Evolutionary conservation across 2,329 filamentous ascomycete genomes (phyloP).

Genomic region (Pyricularia grisea): DNA sequence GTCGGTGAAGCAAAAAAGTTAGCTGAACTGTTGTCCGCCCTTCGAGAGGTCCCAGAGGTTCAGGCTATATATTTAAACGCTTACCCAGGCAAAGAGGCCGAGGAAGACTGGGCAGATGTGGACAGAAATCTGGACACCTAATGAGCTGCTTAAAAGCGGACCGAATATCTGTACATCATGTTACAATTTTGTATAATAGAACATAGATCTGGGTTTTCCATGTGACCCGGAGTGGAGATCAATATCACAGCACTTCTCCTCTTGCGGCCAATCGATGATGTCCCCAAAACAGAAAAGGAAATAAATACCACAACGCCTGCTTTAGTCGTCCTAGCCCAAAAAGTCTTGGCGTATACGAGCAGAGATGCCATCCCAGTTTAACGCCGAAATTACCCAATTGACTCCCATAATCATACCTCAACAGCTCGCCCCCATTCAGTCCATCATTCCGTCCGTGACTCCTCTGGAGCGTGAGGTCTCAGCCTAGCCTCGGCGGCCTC

Average conservation of each 20-base stretch:
- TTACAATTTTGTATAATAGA: conserved; percentile 5
- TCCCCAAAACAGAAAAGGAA: neutral
- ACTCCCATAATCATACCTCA: neutral
- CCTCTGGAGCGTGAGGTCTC: conserved; percentile 3
- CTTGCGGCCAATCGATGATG: neutral
- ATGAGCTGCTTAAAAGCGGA: conserved; percentile 8
- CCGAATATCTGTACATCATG: conserved; percentile 20
- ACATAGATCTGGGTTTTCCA: neutral
- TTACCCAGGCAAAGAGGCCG: conserved; percentile 36
- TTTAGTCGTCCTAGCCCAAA: neutral
- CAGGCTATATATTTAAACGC: conserved; percentile 73
- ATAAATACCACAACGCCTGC: neutral
- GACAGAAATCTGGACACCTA: conserved; percentile 40
- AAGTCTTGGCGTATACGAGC: neutral
- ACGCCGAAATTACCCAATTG: neutral
- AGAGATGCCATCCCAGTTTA: neutral
- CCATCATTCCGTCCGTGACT: conserved; percentile 3
- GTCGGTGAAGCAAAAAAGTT: conserved; percentile 47
- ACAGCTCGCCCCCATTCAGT: neutral
- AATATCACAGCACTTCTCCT: neutral
- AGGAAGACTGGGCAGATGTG: conserved; percentile 45
- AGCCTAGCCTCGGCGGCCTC: conserved; percentile 20
- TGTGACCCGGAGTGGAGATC: neutral
- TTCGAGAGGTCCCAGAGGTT: conserved; percentile 63
- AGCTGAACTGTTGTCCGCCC: conserved; percentile 43